Conservation (phyloP, 495 filamentous ascomycete genomes). For the Podospora sp. region DNA sequence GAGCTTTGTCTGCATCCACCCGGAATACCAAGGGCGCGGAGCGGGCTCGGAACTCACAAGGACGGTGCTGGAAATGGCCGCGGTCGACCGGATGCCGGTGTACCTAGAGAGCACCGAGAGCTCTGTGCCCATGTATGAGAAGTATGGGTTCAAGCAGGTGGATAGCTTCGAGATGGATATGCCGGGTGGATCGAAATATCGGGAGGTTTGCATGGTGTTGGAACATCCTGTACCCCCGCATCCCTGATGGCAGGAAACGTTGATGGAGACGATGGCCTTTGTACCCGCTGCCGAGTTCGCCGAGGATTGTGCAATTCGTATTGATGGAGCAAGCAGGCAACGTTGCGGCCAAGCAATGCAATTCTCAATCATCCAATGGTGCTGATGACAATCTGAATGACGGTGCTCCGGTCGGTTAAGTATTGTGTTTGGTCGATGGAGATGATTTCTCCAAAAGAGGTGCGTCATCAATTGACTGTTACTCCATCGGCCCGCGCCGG, state of each 20-base stretch:
- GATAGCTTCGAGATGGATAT: conserved; percentile 38
- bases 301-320: not conserved
- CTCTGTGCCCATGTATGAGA: conserved; percentile 46
- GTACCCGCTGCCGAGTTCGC: not conserved
- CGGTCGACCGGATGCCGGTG: conserved; percentile 38
- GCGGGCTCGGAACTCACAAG: conserved; percentile 42
- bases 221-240: conserved; percentile 8
- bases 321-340: not conserved
- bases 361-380: not conserved
- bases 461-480: not conserved
- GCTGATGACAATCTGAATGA: not conserved
- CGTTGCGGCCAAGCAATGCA: not conserved
- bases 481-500: conserved; percentile 16
- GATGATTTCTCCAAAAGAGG: not conserved
- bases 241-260: no score
- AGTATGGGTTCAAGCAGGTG: conserved; percentile 41
- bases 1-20: conserved; percentile 48
- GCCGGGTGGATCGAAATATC: conserved; percentile 27
- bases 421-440: not conserved
- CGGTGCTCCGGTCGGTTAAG: not conserved
- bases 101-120: conserved; percentile 50
- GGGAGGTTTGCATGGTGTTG: conserved; percentile 39
- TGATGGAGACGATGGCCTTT: no score
- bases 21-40: conserved; percentile 46
- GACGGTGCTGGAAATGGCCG: conserved; percentile 40